Conservation (phyloP, 495 filamentous ascomycete genomes). For the Pyrenula aspistea region DNA sequence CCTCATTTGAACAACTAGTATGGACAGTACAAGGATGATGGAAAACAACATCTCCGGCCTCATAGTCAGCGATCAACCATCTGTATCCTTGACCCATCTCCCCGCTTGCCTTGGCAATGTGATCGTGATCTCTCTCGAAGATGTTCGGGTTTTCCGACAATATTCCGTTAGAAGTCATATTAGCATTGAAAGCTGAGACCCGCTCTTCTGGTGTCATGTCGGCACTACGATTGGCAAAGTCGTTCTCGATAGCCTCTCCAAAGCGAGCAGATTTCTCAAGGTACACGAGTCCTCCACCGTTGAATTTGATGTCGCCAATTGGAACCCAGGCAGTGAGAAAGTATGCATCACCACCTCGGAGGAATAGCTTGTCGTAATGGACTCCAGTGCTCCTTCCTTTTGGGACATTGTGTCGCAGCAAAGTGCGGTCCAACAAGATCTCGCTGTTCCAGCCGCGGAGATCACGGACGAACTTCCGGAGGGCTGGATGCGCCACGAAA, state of each 20-base stretch:
- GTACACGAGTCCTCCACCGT: slow-evolving; percentile 51
- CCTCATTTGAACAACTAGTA: slow-evolving; percentile 35
- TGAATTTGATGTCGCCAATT: slow-evolving; percentile 44
- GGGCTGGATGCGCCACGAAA: slow-evolving; percentile 40
- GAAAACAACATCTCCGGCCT: slow-evolving; percentile 44
- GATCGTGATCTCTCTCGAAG: background rate
- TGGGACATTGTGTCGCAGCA: slow-evolving; percentile 49
- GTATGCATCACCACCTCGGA: slow-evolving; percentile 44
- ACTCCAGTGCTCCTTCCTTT: slow-evolving; percentile 46
- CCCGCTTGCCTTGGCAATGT: background rate
- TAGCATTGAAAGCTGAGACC: slow-evolving; percentile 12
- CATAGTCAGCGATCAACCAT: slow-evolving; percentile 36
- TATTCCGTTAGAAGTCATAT: slow-evolving; percentile 10
- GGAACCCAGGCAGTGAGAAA: slow-evolving; percentile 54
- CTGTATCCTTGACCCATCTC: slow-evolving; percentile 1
- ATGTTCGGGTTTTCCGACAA: background rate
- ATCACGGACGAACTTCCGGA: slow-evolving; percentile 37
- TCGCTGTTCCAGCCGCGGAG: slow-evolving; percentile 43
- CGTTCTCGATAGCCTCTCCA: slow-evolving; percentile 10
- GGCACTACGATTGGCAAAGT: slow-evolving; percentile 7
- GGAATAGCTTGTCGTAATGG: slow-evolving; percentile 57
- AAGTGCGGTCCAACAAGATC: slow-evolving; percentile 34
- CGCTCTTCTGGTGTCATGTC: slow-evolving; percentile 9
- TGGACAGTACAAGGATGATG: slow-evolving; percentile 39
- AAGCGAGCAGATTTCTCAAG: slow-evolving; percentile 26